Evolutionary conservation across 2,329 filamentous ascomycete genomes (phyloP), one percentile per base, ranked within the genome.

Genomic region (Zasmidium citrigriseum): DNA sequence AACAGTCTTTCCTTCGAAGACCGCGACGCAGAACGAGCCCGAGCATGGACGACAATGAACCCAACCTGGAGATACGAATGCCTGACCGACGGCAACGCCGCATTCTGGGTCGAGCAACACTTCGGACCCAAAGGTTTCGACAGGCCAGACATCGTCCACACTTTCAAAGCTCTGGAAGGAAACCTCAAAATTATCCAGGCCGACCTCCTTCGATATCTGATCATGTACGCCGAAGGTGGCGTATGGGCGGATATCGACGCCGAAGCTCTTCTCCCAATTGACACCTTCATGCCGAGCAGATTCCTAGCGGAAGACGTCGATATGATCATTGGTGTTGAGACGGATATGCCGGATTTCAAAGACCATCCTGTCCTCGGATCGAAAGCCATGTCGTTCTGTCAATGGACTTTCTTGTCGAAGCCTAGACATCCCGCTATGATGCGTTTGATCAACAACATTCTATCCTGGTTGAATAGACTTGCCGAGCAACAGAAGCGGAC

Each of bases 401-500:
- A 90, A 68, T 90, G 88, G 88, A 89, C 87, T 0, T 88, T 90
- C 66, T 86, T 88, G 76, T 83, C 83, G 64, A 88, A 89, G 68
- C 86, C 87, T 1, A 77, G 79, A 16, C 80, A 86, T 23, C 85
- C 86, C 1, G 85, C 89, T 53, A 89, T 90, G 86, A 77, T 89
- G 71, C 76, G 77, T 23, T 78, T 90, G 1, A 82, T 90, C 47
- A 85, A 89, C 68, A 83, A 86, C 65, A 89, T 89, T 67, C 81
- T 89, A 72, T 68, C 74, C 1, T 89, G 86, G 87, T 76, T 89
- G 47, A 80, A 83, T 29, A 80, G 79, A 0, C 78, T 89, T 2
- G 80, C 86, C 1, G 75, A 75, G 47, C 70, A 83, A 56, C 87
- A 90, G 66, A 78, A 78, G 1, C 82, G 84, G 3, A 70, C 82